These are phyloP conservation scores for Solanum phureja DNA, from an alignment of 257 asterid genomes.

Conservation along the genomic window DNA sequence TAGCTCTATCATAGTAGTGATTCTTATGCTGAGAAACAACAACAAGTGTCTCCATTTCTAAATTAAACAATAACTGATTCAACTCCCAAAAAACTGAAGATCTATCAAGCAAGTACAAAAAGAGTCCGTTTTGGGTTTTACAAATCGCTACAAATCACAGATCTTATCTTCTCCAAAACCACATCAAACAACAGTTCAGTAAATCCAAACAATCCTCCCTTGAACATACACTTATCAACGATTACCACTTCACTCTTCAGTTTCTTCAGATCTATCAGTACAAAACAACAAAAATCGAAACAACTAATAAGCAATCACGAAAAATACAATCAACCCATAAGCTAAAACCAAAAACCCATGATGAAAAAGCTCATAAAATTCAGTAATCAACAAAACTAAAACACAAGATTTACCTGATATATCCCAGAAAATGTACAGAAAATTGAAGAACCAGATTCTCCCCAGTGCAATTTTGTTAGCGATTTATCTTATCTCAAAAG, in stretches of 20 bases:
- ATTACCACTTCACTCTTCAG: conserved; percentile 24
- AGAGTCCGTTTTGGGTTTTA: neutral
- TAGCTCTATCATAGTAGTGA: conserved; percentile 33
- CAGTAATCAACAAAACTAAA: neutral
- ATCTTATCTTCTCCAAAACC: conserved; percentile 80
- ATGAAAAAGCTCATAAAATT: neutral
- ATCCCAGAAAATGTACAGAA: neutral
- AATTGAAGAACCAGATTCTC: neutral
- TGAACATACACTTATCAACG: conserved; percentile 9
- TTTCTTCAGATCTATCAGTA: conserved; percentile 78
- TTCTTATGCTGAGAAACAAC: conserved; percentile 53
- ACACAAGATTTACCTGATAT: neutral
- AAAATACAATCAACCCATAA: neutral
- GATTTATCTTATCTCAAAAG: neutral
- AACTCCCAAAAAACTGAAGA: conserved; percentile 6
- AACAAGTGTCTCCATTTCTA: conserved; percentile 64
- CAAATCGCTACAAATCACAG: conserved; percentile 17
- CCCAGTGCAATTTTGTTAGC: neutral
- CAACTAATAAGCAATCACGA: neutral
- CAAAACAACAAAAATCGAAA: neutral
- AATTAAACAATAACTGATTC: neutral
- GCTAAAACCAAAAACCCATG: neutral
- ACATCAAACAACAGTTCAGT: conserved; percentile 23
- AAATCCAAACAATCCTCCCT: conserved; percentile 12
- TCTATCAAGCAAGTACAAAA: neutral